Conservation (phyloP, 176 grass and related monocot genomes). For the Zizania latifolia region DNA sequence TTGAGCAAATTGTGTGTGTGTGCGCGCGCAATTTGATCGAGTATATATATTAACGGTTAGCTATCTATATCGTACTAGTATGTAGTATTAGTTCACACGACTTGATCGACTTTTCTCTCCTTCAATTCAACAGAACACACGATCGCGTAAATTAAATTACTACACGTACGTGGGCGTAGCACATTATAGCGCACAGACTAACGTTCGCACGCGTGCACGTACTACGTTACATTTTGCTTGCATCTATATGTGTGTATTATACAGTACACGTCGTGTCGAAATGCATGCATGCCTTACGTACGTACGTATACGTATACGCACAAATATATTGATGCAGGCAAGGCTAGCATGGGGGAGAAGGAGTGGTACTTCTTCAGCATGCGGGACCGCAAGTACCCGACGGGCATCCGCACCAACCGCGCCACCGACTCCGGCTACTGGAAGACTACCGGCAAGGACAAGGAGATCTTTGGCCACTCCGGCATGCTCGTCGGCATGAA, state of each 20-base stretch:
- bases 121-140: no score
- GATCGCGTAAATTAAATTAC: neutral
- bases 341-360: constrained; percentile 87
- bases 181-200: no score
- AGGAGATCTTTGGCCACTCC: constrained; percentile 70
- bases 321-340: constrained; percentile 33
- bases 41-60: no score
- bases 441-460: constrained; percentile 85
- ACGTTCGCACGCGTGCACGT: neutral
- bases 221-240: no score
- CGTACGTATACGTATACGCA: neutral
- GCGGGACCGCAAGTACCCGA: constrained; percentile 75
- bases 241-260: no score
- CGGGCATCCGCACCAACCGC: constrained; percentile 65
- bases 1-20: no score
- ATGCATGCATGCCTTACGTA: neutral
- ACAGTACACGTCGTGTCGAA: neutral
- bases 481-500: constrained; percentile 70
- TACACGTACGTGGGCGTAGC: no score
- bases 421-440: constrained; percentile 78
- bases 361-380: constrained; percentile 92
- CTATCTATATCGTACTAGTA: no score
- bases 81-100: no score
- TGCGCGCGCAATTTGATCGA: no score
- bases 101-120: no score